A percentile compares a stretch with the other conserved stretches of the same genome.
phyloP scores from a whole-genome alignment of 345 rosid genomes.

The Gossypium herbaceum region DNA sequence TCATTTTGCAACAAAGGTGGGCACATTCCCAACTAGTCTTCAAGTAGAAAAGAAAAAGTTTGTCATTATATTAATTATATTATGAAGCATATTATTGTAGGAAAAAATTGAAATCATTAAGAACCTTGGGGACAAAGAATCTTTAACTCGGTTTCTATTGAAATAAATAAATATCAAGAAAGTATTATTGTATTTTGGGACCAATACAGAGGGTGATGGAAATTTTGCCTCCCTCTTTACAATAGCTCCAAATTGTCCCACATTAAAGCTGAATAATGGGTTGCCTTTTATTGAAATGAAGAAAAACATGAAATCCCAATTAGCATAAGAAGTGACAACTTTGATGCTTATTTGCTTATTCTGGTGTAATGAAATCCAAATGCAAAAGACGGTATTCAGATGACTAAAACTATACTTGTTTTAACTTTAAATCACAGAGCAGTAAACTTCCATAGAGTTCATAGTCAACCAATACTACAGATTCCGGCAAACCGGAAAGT shows the following conservation, averaged over 20 bases:
- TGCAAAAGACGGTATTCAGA: neutral
- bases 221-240: neutral
- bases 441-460: conserved; percentile 1
- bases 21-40: no score
- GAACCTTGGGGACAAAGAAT: no score
- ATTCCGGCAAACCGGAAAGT: neutral
- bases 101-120: no score
- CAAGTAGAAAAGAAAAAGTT: no score
- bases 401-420: neutral
- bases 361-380: neutral
- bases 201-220: neutral
- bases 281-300: neutral
- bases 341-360: neutral
- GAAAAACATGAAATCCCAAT: neutral
- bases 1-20: no score
- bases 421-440: neutral
- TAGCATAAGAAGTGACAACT: no score
- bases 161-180: no score
- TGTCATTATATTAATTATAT: no score
- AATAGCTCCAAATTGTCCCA: neutral
- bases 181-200: no score
- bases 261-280: neutral
- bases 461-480: conserved; percentile 2
- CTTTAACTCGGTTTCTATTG: no score
- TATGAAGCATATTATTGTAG: no score